Evolutionary conservation across 495 filamentous ascomycete species (phyloP).

Genomic region (Parathielavia appendiculata): DNA sequence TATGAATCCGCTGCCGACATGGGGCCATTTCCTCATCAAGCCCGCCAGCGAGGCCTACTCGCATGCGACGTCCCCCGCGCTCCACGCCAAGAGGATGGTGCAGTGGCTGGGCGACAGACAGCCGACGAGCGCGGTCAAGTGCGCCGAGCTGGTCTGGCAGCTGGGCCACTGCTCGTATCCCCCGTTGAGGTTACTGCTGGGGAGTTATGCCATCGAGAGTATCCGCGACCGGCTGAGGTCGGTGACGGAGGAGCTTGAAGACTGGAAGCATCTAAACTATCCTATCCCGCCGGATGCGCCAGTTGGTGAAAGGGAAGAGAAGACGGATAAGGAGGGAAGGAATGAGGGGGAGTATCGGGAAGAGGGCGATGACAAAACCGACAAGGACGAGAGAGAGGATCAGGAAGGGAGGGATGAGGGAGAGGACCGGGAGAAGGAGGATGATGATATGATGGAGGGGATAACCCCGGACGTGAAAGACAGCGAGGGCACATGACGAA

Average conservation of each 20-base stretch:
- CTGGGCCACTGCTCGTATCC: slow-evolving; percentile 89
- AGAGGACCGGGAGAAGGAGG: slow-evolving; percentile 13
- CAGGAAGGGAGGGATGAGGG: slow-evolving; percentile 1
- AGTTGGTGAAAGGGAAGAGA: slow-evolving; percentile 24
- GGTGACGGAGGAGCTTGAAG: slow-evolving; percentile 91
- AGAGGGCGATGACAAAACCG: slow-evolving; percentile 30
- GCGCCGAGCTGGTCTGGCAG: slow-evolving; percentile 96
- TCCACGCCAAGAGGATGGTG: slow-evolving; percentile 89
- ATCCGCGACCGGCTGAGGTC: slow-evolving; percentile 82
- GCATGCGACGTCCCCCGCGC: slow-evolving; percentile 67
- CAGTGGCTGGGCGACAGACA: slow-evolving; percentile 91
- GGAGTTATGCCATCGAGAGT: slow-evolving; percentile 91
- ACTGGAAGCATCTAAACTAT: slow-evolving; percentile 77
- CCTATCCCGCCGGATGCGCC: slow-evolving; percentile 37
- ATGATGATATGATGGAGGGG: slow-evolving; percentile 10
- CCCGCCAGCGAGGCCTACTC: slow-evolving; percentile 77
- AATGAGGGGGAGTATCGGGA: slow-evolving; percentile 21
- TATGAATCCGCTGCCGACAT: slow-evolving; percentile 61
- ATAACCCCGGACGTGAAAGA: slow-evolving; percentile 8
- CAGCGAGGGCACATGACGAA: background rate
- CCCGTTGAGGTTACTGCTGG: slow-evolving; percentile 76
- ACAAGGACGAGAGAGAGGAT: slow-evolving; percentile 29
- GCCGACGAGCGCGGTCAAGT: slow-evolving; percentile 86
- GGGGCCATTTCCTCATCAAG: slow-evolving; percentile 90
- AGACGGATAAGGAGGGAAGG: slow-evolving; percentile 18